phyloP scores from a whole-genome alignment of 106 monocot species.

The Dendrobium nobile region DNA sequence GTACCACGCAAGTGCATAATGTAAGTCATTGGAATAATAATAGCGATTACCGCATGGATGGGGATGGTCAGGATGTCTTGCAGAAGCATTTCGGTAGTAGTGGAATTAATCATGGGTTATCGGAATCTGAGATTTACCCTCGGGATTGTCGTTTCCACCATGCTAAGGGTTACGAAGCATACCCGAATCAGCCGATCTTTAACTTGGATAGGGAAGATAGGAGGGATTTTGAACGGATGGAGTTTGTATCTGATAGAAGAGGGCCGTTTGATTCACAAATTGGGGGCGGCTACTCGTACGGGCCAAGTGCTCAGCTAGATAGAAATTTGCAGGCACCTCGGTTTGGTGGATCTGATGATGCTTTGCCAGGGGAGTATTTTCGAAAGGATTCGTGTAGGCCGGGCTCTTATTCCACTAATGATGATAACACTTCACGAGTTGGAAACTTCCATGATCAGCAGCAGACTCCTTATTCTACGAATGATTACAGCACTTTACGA shows the following conservation, averaged over 20 bases:
- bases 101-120: background rate
- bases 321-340: background rate
- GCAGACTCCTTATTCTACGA: slow-evolving; percentile 5
- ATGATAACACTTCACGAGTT: background rate
- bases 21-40: background rate
- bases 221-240: slow-evolving; percentile 10
- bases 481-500: background rate
- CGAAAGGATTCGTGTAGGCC: background rate
- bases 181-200: background rate
- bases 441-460: slow-evolving; percentile 13
- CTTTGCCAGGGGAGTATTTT: background rate
- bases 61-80: background rate
- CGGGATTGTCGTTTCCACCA: background rate
- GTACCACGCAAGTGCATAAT: background rate
- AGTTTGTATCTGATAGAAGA: slow-evolving; percentile 6
- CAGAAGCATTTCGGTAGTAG: background rate
- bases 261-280: background rate
- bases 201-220: slow-evolving; percentile 1
- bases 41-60: background rate
- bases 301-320: background rate
- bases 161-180: background rate
- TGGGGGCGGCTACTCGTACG: background rate
- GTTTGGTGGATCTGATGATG: slow-evolving; percentile 1
- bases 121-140: background rate
- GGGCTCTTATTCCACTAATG: background rate